Percentiles rank a stretch among this genome's conserved stretches.
phyloP scores from a whole-genome alignment of 2,329 filamentous ascomycete genomes.

The Escovopsis sp. region DNA sequence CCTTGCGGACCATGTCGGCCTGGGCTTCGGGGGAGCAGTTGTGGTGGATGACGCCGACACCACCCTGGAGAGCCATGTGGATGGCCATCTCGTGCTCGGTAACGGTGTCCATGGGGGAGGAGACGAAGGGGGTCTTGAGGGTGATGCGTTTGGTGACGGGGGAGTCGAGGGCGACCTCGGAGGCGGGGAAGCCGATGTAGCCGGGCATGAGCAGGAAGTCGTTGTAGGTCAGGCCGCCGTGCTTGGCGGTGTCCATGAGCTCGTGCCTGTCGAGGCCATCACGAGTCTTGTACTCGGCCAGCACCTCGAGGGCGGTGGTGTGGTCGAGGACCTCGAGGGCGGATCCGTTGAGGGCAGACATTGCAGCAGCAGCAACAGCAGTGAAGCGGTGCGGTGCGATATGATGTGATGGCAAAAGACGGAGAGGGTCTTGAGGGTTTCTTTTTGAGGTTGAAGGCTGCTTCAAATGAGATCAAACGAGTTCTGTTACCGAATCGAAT shows the following conservation, averaged over 20 bases:
- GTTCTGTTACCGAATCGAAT: slow-evolving; percentile 18
- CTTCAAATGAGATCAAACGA: slow-evolving; percentile 18
- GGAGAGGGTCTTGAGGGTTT: slow-evolving; percentile 12
- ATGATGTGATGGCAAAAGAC: slow-evolving; percentile 23
- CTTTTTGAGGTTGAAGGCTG: slow-evolving; percentile 26
- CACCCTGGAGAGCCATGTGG: slow-evolving; percentile 81
- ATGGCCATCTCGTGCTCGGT: slow-evolving; percentile 99
- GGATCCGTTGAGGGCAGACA: slow-evolving; percentile 47
- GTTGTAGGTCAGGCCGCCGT: slow-evolving; percentile 94
- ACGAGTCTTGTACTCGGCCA: slow-evolving; percentile 63
- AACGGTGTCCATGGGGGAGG: slow-evolving; percentile 98
- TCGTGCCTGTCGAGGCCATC: slow-evolving; percentile 83
- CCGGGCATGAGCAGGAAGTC: slow-evolving; percentile 94
- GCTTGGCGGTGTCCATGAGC: slow-evolving; percentile 79
- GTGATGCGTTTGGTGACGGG: slow-evolving; percentile 91
- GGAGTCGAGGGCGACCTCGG: slow-evolving; percentile 74
- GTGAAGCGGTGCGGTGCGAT: no score
- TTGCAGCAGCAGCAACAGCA: slow-evolving; percentile 19
- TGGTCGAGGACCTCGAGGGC: slow-evolving; percentile 53
- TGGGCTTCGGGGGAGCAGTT: slow-evolving; percentile 97
- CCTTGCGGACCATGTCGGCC: slow-evolving; percentile 97
- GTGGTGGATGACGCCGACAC: slow-evolving; percentile 93
- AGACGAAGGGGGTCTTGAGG: slow-evolving; percentile 92
- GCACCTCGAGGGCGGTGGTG: slow-evolving; percentile 61
- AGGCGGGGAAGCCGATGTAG: slow-evolving; percentile 95